phyloP scores from a whole-genome alignment of 2,329 filamentous ascomycete genomes.

The Clarireedia hainanense region DNA sequence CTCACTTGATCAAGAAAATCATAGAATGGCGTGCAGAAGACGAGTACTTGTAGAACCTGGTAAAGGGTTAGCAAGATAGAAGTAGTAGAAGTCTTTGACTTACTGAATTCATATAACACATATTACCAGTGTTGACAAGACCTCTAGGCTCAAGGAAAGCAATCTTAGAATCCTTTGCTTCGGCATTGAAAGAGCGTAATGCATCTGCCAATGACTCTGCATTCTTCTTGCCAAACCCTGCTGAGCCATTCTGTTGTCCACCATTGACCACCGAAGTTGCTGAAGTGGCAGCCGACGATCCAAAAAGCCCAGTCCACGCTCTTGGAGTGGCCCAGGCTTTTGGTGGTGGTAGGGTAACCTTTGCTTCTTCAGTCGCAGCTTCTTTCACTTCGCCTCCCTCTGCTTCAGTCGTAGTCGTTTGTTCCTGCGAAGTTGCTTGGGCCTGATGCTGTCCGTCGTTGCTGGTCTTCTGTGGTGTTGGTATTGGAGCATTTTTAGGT shows the following conservation, averaged over 20 bases:
- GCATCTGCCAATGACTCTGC: constrained; percentile 66
- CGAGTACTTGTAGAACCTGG: constrained; percentile 87
- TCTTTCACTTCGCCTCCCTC: constrained; percentile 2
- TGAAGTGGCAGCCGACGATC: constrained; percentile 35
- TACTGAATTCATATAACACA: constrained; percentile 99
- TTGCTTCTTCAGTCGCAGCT: constrained; percentile 19
- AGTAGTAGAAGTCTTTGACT: constrained; percentile 30
- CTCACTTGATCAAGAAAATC: constrained; percentile 83
- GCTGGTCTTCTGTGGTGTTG: constrained; percentile 13
- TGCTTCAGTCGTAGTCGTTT: background rate
- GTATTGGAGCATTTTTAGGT: constrained; percentile 28
- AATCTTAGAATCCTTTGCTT: constrained; percentile 51
- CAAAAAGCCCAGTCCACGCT: constrained; percentile 63
- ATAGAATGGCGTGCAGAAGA: constrained; percentile 92
- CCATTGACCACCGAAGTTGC: constrained; percentile 27
- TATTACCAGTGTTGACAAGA: constrained; percentile 93
- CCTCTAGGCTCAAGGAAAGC: constrained; percentile 87
- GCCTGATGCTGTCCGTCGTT: constrained; percentile 5
- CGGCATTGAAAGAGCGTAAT: constrained; percentile 61
- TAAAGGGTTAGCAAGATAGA: background rate
- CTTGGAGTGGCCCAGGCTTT: constrained; percentile 40
- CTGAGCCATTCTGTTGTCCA: constrained; percentile 24
- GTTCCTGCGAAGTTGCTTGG: constrained; percentile 5
- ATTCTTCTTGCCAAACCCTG: constrained; percentile 36
- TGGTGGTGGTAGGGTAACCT: constrained; percentile 33